Conservation (phyloP, 345 rosid species). For the Eucalyptus regnans region DNA sequence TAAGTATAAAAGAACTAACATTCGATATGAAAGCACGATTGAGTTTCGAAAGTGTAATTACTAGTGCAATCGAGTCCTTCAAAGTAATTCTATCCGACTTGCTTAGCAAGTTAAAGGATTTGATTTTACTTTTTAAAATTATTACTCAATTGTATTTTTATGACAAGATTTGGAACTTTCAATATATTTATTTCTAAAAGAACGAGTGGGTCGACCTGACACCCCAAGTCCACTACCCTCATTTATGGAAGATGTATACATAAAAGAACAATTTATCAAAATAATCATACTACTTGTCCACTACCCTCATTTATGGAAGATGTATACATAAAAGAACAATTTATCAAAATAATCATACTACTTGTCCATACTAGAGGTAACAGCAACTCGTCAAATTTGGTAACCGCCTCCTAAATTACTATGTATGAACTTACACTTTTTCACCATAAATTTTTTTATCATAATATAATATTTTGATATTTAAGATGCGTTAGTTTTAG, state of each 20-base stretch:
- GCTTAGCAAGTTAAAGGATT: rapidly evolving
- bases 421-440: not conserved
- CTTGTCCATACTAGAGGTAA: not conserved
- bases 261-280: not conserved
- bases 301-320: too few relatives aligned
- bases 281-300: not conserved
- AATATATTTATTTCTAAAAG: too few relatives aligned
- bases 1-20: too few relatives aligned
- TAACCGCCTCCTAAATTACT: not conserved
- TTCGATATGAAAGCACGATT: rapidly evolving
- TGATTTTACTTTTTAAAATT: too few relatives aligned
- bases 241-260: too few relatives aligned
- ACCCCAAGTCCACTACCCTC: too few relatives aligned
- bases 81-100: too few relatives aligned
- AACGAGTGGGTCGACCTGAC: rapidly evolving
- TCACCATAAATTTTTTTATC: not conserved
- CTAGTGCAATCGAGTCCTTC: not conserved
- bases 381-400: not conserved
- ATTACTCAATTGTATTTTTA: too few relatives aligned
- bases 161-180: rapidly evolving
- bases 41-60: not conserved
- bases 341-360: not conserved
- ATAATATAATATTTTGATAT: not conserved
- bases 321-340: not conserved
- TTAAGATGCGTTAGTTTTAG: not conserved